Conservation (phyloP, 495 filamentous ascomycete genomes). For the Rhypophila decipiens region DNA sequence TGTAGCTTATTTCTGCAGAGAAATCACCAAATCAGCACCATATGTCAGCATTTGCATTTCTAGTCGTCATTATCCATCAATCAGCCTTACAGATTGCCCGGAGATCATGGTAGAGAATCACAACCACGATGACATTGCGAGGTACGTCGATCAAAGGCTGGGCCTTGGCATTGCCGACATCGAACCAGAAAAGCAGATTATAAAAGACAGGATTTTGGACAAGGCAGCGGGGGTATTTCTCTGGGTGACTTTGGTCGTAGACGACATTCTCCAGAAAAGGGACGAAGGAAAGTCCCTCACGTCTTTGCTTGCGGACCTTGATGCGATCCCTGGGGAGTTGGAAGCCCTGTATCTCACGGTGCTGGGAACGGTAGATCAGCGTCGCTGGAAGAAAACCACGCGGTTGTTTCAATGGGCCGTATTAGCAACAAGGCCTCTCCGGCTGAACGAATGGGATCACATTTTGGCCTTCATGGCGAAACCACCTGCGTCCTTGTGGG, state of each 20-base stretch:
- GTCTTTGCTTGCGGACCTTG: slow-evolving; percentile 1
- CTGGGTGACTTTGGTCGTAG: slow-evolving; percentile 14
- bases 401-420: slow-evolving; percentile 14
- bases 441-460: slow-evolving; percentile 17
- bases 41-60: not conserved
- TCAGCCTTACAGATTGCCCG: not conserved
- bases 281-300: slow-evolving; percentile 1
- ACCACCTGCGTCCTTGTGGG: too few species aligned
- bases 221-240: slow-evolving; percentile 14
- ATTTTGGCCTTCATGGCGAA: slow-evolving; percentile 14
- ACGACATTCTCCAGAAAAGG: slow-evolving; percentile 6
- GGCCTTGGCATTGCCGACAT: not conserved
- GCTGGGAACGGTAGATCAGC: not conserved
- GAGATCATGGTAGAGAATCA: slow-evolving; percentile 1
- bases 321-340: not conserved
- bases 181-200: not conserved
- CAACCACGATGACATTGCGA: slow-evolving; percentile 6
- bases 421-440: slow-evolving; percentile 4
- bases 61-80: not conserved
- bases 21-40: not conserved
- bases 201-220: slow-evolving; percentile 1
- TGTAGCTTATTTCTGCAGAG: not conserved
- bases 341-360: not conserved
- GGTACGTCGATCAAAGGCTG: slow-evolving; percentile 5
- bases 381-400: not conserved